Conservation (phyloP, 768 basidiomycete genomes). For the Boletus edulis region DNA sequence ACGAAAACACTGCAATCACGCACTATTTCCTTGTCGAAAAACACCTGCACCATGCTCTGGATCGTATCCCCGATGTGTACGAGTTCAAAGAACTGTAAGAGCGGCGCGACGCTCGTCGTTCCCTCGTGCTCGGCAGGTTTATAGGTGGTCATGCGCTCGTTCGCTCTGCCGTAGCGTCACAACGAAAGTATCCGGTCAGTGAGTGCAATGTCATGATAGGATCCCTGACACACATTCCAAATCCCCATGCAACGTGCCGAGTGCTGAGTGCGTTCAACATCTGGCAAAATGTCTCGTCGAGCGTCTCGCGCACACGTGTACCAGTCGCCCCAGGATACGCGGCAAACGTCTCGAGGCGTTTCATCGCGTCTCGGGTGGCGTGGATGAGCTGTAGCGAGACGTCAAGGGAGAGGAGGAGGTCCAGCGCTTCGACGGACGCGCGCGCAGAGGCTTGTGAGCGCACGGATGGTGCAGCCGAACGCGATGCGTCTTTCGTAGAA, state of each 20-base stretch:
- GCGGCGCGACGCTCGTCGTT: slow-evolving; percentile 81
- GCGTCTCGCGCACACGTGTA: slow-evolving; percentile 82
- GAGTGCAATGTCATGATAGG: not conserved
- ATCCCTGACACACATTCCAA: slow-evolving; percentile 54
- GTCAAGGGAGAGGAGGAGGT: slow-evolving; percentile 89
- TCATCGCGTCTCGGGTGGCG: slow-evolving; percentile 85
- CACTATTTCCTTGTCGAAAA: slow-evolving; percentile 95
- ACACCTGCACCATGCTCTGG: slow-evolving; percentile 96
- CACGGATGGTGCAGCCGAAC: not conserved
- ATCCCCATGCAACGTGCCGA: slow-evolving; percentile 78
- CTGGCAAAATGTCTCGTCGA: slow-evolving; percentile 91
- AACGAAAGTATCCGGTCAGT: not conserved
- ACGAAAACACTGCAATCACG: slow-evolving; percentile 15
- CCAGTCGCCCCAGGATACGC: slow-evolving; percentile 88
- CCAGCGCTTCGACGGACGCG: slow-evolving; percentile 45
- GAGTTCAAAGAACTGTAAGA: slow-evolving; percentile 96
- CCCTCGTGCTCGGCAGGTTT: slow-evolving; percentile 84
- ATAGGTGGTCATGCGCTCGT: slow-evolving; percentile 85
- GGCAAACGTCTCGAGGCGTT: slow-evolving; percentile 88
- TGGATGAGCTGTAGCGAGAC: slow-evolving; percentile 91
- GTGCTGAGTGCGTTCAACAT: slow-evolving; percentile 76
- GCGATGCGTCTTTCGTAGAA: not conserved
- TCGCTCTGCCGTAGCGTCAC: slow-evolving; percentile 54
- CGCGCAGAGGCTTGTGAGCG: slow-evolving; percentile 20
- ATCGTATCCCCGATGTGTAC: slow-evolving; percentile 98